These are phyloP conservation scores for Xylariaceae sp. DNA, from an alignment of 2,329 filamentous ascomycete genomes.

Conservation along the genomic window DNA sequence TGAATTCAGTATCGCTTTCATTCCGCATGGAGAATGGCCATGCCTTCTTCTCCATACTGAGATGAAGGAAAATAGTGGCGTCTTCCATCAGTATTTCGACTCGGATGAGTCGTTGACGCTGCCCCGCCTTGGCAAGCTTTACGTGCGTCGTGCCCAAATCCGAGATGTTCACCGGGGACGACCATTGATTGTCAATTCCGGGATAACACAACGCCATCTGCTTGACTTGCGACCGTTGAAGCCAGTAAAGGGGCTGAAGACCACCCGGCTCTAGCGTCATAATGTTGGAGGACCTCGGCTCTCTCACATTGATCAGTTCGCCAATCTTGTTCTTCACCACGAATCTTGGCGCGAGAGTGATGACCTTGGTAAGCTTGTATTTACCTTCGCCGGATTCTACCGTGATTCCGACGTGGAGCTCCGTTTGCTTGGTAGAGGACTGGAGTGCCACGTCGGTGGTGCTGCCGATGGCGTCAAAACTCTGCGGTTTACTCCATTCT, in stretches of 20 bases:
- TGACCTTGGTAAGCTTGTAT: slow-evolving; percentile 94
- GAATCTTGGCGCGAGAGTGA: slow-evolving; percentile 87
- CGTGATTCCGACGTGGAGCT: slow-evolving; percentile 87
- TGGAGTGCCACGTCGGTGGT: slow-evolving; percentile 81
- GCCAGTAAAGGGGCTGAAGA: slow-evolving; percentile 80
- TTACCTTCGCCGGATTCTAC: slow-evolving; percentile 91
- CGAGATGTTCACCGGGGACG: slow-evolving; percentile 94
- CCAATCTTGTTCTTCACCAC: slow-evolving; percentile 88
- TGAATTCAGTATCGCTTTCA: slow-evolving; percentile 93
- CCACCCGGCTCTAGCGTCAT: slow-evolving; percentile 73
- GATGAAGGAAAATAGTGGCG: slow-evolving; percentile 86
- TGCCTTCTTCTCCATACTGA: slow-evolving; percentile 85
- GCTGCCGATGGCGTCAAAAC: slow-evolving; percentile 95
- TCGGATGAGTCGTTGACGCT: slow-evolving; percentile 81
- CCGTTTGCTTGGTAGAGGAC: slow-evolving; percentile 62
- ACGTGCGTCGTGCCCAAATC: slow-evolving; percentile 89
- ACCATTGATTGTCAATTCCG: slow-evolving; percentile 95
- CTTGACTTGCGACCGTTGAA: slow-evolving; percentile 76
- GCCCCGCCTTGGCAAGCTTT: slow-evolving; percentile 85
- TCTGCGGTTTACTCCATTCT: slow-evolving; percentile 94
- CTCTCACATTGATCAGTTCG: slow-evolving; percentile 83
- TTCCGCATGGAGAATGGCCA: slow-evolving; percentile 99
- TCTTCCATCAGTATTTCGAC: slow-evolving; percentile 89
- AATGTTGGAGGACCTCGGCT: slow-evolving; percentile 84
- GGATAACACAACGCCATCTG: slow-evolving; percentile 91